Conservation (phyloP, 1,284 basidiomycete genomes). For the Vanrija sp. region DNA sequence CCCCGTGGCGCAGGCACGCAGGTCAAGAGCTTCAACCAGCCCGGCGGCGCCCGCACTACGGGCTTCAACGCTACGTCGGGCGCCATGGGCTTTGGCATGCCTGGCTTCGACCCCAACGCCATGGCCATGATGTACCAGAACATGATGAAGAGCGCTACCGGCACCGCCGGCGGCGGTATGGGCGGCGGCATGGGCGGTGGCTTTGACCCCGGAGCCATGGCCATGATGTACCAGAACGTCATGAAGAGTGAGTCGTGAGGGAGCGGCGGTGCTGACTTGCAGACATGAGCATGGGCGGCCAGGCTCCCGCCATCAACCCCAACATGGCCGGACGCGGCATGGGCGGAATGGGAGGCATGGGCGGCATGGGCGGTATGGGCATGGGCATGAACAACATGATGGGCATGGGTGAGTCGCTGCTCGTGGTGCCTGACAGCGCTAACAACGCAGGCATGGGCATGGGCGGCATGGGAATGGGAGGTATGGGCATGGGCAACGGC, state of each 20-base stretch:
- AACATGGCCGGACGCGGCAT: slow-evolving; percentile 35
- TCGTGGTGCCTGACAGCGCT: background rate
- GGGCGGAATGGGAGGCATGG: slow-evolving; percentile 14
- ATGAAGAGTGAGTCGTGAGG: slow-evolving; percentile 33
- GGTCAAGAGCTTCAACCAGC: slow-evolving; percentile 41
- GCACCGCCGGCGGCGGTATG: too few relatives aligned
- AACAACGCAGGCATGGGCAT: slow-evolving; percentile 10
- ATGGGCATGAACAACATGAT: slow-evolving; percentile 29
- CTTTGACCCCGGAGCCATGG: slow-evolving; percentile 52
- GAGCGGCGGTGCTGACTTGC: background rate
- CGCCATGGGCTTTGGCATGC: slow-evolving; percentile 30
- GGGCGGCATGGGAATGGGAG: slow-evolving; percentile 13
- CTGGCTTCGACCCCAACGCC: slow-evolving; percentile 52
- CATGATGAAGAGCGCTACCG: slow-evolving; percentile 49
- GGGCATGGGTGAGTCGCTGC: slow-evolving; percentile 20
- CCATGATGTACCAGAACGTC: slow-evolving; percentile 56
- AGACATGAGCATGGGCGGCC: slow-evolving; percentile 38
- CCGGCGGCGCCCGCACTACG: slow-evolving; percentile 21
- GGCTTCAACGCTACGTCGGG: slow-evolving; percentile 17
- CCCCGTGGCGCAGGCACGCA: slow-evolving; percentile 56
- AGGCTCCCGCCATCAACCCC: slow-evolving; percentile 47
- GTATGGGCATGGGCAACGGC: slow-evolving; percentile 23
- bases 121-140: slow-evolving; percentile 56
- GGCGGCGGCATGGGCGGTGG: background rate
- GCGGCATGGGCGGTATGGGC: slow-evolving; percentile 16